Evolutionary conservation across 371 early-diverging fungal genomes (phyloP).

Genomic region (Mucor lusitanicus): DNA sequence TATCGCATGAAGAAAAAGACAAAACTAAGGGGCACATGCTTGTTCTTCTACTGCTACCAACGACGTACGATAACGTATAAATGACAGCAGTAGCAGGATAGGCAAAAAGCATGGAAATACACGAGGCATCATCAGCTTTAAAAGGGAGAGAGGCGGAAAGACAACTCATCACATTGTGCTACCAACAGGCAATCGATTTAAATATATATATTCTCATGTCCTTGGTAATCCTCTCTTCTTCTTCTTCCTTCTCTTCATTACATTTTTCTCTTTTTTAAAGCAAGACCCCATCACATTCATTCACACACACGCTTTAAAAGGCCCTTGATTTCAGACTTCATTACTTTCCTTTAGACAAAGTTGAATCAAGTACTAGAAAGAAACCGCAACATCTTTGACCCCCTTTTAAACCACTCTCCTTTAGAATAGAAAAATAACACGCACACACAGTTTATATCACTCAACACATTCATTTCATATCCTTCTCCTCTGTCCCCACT

Average conservation of each 20-base stretch:
- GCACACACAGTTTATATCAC: neutral
- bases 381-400: neutral
- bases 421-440: neutral
- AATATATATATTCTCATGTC: conserved; percentile 1
- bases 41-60: neutral
- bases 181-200: neutral
- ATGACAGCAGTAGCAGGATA: neutral
- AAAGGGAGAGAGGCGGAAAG: neutral
- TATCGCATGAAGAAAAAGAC: neutral
- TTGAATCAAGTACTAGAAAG: neutral
- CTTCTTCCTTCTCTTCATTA: neutral
- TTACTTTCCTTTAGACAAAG: conserved; percentile 3
- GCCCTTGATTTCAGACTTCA: neutral
- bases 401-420: neutral
- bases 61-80: neutral
- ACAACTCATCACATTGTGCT: neutral
- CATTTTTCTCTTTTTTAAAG: neutral
- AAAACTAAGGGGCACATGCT: neutral
- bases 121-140: neutral
- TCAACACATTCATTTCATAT: conserved; percentile 1
- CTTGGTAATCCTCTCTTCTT: neutral
- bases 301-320: neutral
- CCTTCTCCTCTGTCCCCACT: neutral
- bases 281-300: neutral
- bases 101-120: neutral